phyloP scores from a whole-genome alignment of 345 rosid species.

The Microthlaspi erraticum region DNA sequence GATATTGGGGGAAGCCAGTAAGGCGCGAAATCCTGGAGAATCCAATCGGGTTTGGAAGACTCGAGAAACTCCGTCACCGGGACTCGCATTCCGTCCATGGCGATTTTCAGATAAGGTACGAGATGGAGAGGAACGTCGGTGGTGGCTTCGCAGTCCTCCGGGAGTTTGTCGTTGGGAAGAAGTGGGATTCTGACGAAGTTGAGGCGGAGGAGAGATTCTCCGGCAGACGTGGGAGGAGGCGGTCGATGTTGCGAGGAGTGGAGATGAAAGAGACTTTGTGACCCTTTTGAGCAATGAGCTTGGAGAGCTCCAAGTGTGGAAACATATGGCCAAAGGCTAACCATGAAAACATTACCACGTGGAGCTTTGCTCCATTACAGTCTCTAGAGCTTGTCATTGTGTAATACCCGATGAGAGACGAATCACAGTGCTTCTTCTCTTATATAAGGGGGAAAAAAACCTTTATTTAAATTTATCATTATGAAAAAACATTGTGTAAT shows the following conservation, averaged over 20 bases:
- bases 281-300: slow-evolving; percentile 49
- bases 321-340: slow-evolving; percentile 46
- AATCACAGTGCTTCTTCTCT: too few species aligned
- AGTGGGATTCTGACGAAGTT: slow-evolving; percentile 40
- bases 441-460: too few species aligned
- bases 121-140: slow-evolving; percentile 42
- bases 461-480: too few species aligned
- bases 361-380: slow-evolving; percentile 34
- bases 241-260: slow-evolving; percentile 44
- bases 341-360: slow-evolving; percentile 50
- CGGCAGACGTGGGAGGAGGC: slow-evolving; percentile 32
- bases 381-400: background rate
- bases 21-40: slow-evolving; percentile 49
- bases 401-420: too few species aligned
- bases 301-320: slow-evolving; percentile 46
- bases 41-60: slow-evolving; percentile 48
- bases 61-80: slow-evolving; percentile 44
- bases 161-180: slow-evolving; percentile 46
- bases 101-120: slow-evolving; percentile 47
- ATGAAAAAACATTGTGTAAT: too few species aligned
- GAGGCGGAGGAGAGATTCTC: slow-evolving; percentile 31
- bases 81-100: slow-evolving; percentile 43
- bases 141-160: slow-evolving; percentile 47
- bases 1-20: slow-evolving; percentile 52
- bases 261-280: slow-evolving; percentile 45